phyloP scores from a whole-genome alignment of 164 flowering plant genomes.

The Magnolia sinica region DNA sequence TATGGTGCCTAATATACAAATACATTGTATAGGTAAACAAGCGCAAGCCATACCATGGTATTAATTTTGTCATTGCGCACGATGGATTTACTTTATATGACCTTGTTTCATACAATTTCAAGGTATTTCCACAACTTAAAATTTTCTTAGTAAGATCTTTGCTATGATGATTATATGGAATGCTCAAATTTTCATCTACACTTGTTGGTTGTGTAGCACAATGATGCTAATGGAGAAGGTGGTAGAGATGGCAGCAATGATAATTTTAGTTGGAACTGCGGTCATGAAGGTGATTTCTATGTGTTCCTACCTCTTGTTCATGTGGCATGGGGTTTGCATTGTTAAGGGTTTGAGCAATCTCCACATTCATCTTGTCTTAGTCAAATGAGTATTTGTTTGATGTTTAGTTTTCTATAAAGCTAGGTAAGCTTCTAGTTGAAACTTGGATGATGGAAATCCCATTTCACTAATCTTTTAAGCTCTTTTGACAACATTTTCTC shows the following conservation, averaged over 20 bases:
- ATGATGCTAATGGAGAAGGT: constrained; percentile 95
- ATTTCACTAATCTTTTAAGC: background rate
- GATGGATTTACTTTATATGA: constrained; percentile 91
- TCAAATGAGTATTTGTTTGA: too few species aligned
- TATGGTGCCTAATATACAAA: constrained; percentile 8
- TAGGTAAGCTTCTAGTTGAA: background rate
- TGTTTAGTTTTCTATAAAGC: background rate
- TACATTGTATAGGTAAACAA: constrained; percentile 60
- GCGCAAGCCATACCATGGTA: constrained; percentile 86
- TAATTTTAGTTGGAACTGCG: constrained; percentile 96
- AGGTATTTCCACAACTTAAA: constrained; percentile 45
- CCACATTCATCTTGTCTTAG: background rate
- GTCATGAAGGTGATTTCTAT: constrained; percentile 62
- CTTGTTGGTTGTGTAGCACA: constrained; percentile 55
- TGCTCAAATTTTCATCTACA: background rate
- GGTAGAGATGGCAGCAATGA: constrained; percentile 97
- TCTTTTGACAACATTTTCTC: background rate
- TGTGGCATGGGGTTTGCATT: background rate
- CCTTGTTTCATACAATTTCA: constrained; percentile 86
- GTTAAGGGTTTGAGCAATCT: background rate
- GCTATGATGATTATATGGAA: background rate
- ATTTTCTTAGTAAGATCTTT: background rate
- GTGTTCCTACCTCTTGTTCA: background rate
- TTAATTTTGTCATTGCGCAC: constrained; percentile 92
- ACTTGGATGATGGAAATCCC: background rate